phyloP scores from a whole-genome alignment of 495 filamentous ascomycete species.

The Amorphotheca resinae region DNA sequence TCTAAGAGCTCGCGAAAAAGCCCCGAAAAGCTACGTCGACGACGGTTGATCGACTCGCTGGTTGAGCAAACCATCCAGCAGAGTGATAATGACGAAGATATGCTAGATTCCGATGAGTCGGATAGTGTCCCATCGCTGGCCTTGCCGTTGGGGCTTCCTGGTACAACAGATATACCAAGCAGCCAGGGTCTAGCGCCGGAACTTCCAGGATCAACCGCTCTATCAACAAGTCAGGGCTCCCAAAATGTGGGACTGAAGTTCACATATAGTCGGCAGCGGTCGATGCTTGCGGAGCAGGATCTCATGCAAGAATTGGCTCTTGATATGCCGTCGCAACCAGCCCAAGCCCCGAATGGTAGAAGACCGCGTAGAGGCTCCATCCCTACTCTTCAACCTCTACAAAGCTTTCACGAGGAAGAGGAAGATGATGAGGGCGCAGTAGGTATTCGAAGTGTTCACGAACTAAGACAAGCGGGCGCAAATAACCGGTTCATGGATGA shows the following conservation, averaged over 20 bases:
- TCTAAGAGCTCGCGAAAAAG: constrained; percentile 9
- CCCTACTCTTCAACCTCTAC: constrained; percentile 18
- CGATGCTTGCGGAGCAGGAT: constrained; percentile 32
- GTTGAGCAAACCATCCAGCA: constrained; percentile 27
- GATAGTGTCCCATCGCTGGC: neutral
- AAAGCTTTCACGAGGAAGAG: constrained; percentile 23
- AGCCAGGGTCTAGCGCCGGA: constrained; percentile 7
- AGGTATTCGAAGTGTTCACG: constrained; percentile 73
- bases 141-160: neutral
- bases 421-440: constrained; percentile 43
- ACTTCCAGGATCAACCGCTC: neutral
- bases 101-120: constrained; percentile 1
- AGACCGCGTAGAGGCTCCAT: constrained; percentile 19
- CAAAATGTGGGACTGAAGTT: constrained; percentile 24
- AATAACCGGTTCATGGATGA: constrained; percentile 73
- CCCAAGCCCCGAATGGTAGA: constrained; percentile 9
- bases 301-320: constrained; percentile 21
- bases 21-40: constrained; percentile 22
- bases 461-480: constrained; percentile 73
- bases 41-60: constrained; percentile 43
- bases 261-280: constrained; percentile 38
- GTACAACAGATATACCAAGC: constrained; percentile 1
- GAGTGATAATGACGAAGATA: constrained; percentile 5
- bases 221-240: constrained; percentile 13
- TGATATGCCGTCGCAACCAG: constrained; percentile 19